A percentile compares a stretch with the other conserved stretches of the same genome.
Conservation (phyloP, 2,329 filamentous ascomycete genomes). For the Cladosporium sp. region DNA sequence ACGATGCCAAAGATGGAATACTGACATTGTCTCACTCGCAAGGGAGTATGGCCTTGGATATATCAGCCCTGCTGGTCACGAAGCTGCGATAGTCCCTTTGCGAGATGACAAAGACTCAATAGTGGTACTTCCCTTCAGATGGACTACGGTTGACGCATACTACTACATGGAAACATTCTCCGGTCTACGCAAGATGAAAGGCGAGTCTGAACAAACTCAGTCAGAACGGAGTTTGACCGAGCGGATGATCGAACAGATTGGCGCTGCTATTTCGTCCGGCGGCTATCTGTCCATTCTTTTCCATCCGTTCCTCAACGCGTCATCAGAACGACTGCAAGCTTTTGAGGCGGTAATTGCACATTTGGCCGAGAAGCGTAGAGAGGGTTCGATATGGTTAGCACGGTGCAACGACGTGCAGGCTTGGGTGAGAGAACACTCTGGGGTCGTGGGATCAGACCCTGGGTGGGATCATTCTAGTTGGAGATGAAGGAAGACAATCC, state of each 20-base stretch:
- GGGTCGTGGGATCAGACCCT: constrained; percentile 25
- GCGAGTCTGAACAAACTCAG: constrained; percentile 20
- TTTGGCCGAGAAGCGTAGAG: constrained; percentile 23
- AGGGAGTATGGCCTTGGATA: constrained; percentile 27
- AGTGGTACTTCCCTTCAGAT: constrained; percentile 26
- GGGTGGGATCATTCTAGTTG: constrained; percentile 29
- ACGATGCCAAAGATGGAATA: too few species aligned
- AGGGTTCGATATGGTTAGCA: constrained; percentile 28
- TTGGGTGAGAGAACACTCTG: constrained; percentile 22
- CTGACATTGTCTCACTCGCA: too few species aligned
- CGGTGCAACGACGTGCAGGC: constrained; percentile 27
- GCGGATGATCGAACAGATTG: constrained; percentile 24
- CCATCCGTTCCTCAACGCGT: constrained; percentile 30
- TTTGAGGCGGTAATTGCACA: constrained; percentile 26
- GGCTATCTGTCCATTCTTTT: constrained; percentile 29
- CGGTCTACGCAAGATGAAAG: constrained; percentile 26
- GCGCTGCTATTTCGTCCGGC: constrained; percentile 25
- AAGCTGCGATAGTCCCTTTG: constrained; percentile 22
- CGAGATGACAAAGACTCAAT: constrained; percentile 18
- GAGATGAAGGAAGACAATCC: constrained; percentile 21
- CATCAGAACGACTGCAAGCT: constrained; percentile 22
- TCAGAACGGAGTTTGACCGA: constrained; percentile 20
- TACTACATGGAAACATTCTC: constrained; percentile 31
- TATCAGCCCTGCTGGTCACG: constrained; percentile 30
- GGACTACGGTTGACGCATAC: constrained; percentile 31